Conservation (phyloP, 345 rosid species). For the Cardamine chenopodiifolia region DNA sequence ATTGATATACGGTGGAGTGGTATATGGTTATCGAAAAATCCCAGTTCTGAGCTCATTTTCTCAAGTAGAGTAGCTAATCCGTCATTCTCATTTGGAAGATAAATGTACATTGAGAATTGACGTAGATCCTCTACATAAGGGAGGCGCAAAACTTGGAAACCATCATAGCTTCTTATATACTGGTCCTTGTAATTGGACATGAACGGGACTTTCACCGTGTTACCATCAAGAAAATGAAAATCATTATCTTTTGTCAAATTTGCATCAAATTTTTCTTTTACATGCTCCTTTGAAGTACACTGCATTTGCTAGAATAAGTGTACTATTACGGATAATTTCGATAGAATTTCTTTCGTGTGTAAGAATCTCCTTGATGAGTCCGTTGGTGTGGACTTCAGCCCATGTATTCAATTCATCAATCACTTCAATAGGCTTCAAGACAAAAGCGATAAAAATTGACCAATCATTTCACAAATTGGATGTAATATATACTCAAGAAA, state of each 20-base stretch:
- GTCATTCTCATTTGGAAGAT: conserved; percentile 66
- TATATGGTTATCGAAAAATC: conserved; percentile 54
- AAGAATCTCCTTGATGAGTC: conserved; percentile 66
- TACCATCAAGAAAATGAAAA: conserved; percentile 60
- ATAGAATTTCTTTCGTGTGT: conserved; percentile 47
- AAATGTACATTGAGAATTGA: conserved; percentile 62
- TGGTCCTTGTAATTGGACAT: conserved; percentile 68
- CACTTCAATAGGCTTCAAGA: conserved; percentile 58
- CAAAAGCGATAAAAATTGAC: neutral
- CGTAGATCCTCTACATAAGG: conserved; percentile 68
- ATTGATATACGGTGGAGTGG: conserved; percentile 37
- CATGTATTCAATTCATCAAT: conserved; percentile 55
- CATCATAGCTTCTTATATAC: conserved; percentile 43
- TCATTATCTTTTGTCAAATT: conserved; percentile 52
- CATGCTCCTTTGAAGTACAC: conserved; percentile 78
- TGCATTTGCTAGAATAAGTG: conserved; percentile 66
- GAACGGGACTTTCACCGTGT: conserved; percentile 58
- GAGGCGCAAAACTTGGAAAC: conserved; percentile 67
- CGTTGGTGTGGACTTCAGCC: conserved; percentile 63
- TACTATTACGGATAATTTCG: conserved; percentile 36
- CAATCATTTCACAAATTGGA: neutral
- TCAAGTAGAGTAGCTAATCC: conserved; percentile 54
- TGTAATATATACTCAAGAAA: neutral
- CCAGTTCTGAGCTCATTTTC: conserved; percentile 46
- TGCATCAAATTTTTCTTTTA: conserved; percentile 54